Base-by-base conservation (phyloP, 2,329 filamentous ascomycete genomes). In the Massarina eburnea region DNA sequence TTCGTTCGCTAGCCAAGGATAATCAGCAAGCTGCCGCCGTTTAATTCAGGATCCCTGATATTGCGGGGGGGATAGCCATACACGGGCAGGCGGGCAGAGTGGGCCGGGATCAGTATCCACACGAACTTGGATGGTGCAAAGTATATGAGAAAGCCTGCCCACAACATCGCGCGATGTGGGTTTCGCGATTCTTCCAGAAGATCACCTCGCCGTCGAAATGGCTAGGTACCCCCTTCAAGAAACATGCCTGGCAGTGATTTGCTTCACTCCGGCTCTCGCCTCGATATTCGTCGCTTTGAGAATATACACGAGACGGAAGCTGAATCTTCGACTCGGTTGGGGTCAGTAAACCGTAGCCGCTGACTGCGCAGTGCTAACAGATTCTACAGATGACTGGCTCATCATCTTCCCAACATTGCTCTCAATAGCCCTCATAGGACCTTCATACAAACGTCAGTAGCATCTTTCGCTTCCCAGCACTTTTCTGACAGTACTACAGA, bases 201-300 rank as follows among this genome's bases (percentile, higher is more conserved):
- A 52, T 45, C 54, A 48, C 48, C 53, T 52, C 46, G 48, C 58
- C 55, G 58, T 59, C 59, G 52, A 58, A 41, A 70, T 70, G 67
- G 57, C 61, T 59, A 59, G 59, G 52, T 67, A 70, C 61, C 67
- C 66, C 46, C 62, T 70, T 21, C 67, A 70, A 58, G 58, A 59
- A 46, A 67, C 64, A 45, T 70, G 67, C 49, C 51, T 70, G 57
- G 66, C 64, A 39, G 64, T 70, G 49, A 70, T 70, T 41, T 61
- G 51, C 43, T 60, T 61, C 41, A 67, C 64, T 19, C 67, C 67
- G 33, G 47, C 59, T 20, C 43, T 70, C 52, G 62, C 66, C 27
- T 45, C 62, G 7, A 40, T 67, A 27, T 70, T 70, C 43, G 67
- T 70, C 30, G 59, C 52, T 24, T 49, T 70, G 33, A 58, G 67